These are phyloP conservation scores for Neobulgaria alba DNA, from an alignment of 2,329 filamentous ascomycete genomes.

Conservation along the genomic window DNA sequence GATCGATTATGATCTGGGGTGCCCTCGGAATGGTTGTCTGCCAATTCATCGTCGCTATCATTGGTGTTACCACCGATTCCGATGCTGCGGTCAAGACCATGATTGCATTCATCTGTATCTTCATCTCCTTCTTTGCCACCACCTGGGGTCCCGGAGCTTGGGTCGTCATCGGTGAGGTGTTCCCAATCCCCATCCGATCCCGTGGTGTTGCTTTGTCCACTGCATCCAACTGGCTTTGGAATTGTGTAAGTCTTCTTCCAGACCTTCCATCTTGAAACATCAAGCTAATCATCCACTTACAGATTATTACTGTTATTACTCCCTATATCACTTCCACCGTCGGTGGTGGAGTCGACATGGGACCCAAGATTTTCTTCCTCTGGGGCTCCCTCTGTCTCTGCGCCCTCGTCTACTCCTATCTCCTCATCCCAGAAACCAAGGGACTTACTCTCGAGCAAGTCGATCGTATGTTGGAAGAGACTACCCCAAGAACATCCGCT, in stretches of 20 bases:
- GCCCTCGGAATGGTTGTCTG: conserved; percentile 75
- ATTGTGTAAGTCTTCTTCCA: conserved; percentile 31
- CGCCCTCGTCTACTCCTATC: conserved; percentile 46
- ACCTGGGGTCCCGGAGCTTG: conserved; percentile 68
- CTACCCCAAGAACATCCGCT: conserved; percentile 30
- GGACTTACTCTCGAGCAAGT: conserved; percentile 64
- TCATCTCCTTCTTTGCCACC: conserved; percentile 76
- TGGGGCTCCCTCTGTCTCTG: conserved; percentile 51
- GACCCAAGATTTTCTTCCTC: conserved; percentile 44
- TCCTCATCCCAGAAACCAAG: conserved; percentile 61
- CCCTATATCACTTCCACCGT: conserved; percentile 12
- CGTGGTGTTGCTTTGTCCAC: conserved; percentile 80
- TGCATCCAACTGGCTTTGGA: conserved; percentile 87
- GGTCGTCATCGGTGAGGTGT: conserved; percentile 83
- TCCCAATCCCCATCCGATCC: conserved; percentile 70
- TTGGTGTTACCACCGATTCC: conserved; percentile 44
- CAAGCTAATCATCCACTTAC: neutral
- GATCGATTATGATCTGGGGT: conserved; percentile 68
- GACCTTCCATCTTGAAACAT: neutral
- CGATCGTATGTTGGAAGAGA: conserved; percentile 50
- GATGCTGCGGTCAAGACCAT: conserved; percentile 43
- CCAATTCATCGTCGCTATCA: conserved; percentile 77
- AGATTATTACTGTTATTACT: conserved; percentile 16
- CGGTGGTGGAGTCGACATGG: conserved; percentile 12
- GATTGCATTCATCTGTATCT: conserved; percentile 63